Evolutionary conservation across 371 early-diverging fungal genomes (phyloP).

Genomic region (Umbelopsis sp.): DNA sequence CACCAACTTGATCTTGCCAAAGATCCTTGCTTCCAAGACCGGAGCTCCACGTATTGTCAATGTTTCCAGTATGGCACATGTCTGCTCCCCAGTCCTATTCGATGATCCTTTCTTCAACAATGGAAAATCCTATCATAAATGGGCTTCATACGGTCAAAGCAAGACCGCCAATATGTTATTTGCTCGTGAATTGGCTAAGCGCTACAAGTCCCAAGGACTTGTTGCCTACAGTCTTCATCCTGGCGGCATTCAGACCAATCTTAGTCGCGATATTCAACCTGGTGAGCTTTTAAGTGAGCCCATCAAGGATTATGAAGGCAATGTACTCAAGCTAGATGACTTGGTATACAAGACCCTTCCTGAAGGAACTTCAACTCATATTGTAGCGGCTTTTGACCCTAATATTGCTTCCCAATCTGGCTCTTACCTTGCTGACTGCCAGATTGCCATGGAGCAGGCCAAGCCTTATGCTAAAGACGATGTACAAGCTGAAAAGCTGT

Average conservation of each 20-base stretch:
- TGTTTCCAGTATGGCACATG: conserved; percentile 37
- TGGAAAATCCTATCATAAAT: background rate
- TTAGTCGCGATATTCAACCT: background rate
- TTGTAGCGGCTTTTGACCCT: conserved; percentile 23
- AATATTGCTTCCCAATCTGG: conserved; percentile 28
- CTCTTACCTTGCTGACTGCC: conserved; percentile 28
- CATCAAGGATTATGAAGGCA: background rate
- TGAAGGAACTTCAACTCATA: conserved; percentile 6
- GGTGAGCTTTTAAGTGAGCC: background rate
- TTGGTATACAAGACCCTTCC: background rate
- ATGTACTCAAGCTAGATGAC: background rate
- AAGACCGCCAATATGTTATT: conserved; percentile 72
- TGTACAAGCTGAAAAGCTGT: background rate
- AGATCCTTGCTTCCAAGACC: conserved; percentile 37
- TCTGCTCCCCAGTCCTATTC: conserved; percentile 21
- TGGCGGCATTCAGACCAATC: background rate
- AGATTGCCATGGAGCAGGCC: background rate
- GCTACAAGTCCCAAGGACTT: conserved; percentile 20
- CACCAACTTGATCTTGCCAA: conserved; percentile 51
- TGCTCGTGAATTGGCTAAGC: conserved; percentile 36
- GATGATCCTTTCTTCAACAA: conserved; percentile 33
- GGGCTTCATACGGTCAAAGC: conserved; percentile 48
- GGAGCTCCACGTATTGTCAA: conserved; percentile 49
- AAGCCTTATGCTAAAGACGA: background rate
- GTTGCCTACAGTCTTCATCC: conserved; percentile 30